Conservation (phyloP, 306 rosid genomes). For the Citrullus amarus region DNA sequence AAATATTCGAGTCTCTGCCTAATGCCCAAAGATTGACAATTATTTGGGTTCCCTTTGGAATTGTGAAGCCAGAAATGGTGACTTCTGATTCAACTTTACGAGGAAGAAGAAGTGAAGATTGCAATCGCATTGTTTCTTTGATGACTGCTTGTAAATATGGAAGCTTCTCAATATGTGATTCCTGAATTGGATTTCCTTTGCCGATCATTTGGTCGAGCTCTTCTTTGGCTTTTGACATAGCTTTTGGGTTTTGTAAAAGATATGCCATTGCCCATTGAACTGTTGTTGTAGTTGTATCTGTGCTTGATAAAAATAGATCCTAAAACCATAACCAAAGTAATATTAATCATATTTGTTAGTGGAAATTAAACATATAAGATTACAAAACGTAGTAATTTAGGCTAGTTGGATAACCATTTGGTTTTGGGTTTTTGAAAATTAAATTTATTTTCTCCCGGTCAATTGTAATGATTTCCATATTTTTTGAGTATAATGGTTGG, state of each 20-base stretch:
- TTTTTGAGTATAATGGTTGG: too few species aligned
- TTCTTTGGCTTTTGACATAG: constrained; percentile 3
- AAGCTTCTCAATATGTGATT: background rate
- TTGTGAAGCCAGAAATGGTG: background rate
- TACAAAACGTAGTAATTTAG: too few species aligned
- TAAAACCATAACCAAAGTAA: background rate
- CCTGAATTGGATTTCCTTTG: background rate
- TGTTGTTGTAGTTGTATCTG: background rate
- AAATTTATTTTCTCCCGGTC: too few species aligned
- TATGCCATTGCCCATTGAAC: constrained; percentile 8
- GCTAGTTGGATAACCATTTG: too few species aligned
- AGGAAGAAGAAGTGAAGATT: constrained; percentile 6
- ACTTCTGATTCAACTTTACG: background rate
- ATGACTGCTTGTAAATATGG: constrained; percentile 9
- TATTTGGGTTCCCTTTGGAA: background rate
- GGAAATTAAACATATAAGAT: too few species aligned
- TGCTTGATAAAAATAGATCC: background rate
- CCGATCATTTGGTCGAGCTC: background rate
- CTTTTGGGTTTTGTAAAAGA: background rate
- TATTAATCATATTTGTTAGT: too few species aligned
- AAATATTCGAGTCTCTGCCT: background rate
- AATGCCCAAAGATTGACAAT: background rate
- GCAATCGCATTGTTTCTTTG: constrained; percentile 5
- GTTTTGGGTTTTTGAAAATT: too few species aligned
- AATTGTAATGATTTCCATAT: too few species aligned